Conservation (phyloP, 2,329 filamentous ascomycete species). For the Diaporthe humulicola region DNA sequence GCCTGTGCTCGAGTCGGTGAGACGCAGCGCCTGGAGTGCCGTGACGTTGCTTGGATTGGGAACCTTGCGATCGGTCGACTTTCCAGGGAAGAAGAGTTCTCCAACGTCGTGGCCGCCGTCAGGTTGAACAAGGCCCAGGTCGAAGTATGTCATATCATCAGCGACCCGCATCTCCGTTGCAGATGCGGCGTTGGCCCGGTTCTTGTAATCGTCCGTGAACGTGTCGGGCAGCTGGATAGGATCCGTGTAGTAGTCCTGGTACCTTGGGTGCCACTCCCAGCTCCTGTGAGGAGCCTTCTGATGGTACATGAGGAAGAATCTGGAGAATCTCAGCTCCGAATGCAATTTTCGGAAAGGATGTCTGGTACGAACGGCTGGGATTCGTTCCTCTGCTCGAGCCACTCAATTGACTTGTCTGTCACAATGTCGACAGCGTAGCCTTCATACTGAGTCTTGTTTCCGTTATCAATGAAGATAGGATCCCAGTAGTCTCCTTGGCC, state of each 20-base stretch:
- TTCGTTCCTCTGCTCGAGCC: slow-evolving; percentile 52
- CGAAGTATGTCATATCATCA: slow-evolving; percentile 64
- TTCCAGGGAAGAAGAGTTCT: slow-evolving; percentile 40
- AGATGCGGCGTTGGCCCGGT: slow-evolving; percentile 62
- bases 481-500: slow-evolving; percentile 67
- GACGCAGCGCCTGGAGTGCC: slow-evolving; percentile 45
- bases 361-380: slow-evolving; percentile 49
- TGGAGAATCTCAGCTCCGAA: neutral
- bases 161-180: slow-evolving; percentile 65
- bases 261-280: slow-evolving; percentile 64
- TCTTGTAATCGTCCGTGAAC: slow-evolving; percentile 67
- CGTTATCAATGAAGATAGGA: slow-evolving; percentile 61
- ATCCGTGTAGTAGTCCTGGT: slow-evolving; percentile 62
- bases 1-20: slow-evolving; percentile 62
- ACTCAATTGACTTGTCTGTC: slow-evolving; percentile 62
- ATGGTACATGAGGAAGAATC: slow-evolving; percentile 68
- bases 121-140: slow-evolving; percentile 64
- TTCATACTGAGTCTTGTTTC: slow-evolving; percentile 47
- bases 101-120: slow-evolving; percentile 57
- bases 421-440: slow-evolving; percentile 68
- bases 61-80: slow-evolving; percentile 53
- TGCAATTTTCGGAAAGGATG: too few species aligned
- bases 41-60: slow-evolving; percentile 45
- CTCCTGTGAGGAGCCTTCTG: slow-evolving; percentile 67
- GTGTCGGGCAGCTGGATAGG: slow-evolving; percentile 63